Evolutionary conservation across 352 stramenopile genomes (phyloP).

Genomic region (Plasmopara viticola): DNA sequence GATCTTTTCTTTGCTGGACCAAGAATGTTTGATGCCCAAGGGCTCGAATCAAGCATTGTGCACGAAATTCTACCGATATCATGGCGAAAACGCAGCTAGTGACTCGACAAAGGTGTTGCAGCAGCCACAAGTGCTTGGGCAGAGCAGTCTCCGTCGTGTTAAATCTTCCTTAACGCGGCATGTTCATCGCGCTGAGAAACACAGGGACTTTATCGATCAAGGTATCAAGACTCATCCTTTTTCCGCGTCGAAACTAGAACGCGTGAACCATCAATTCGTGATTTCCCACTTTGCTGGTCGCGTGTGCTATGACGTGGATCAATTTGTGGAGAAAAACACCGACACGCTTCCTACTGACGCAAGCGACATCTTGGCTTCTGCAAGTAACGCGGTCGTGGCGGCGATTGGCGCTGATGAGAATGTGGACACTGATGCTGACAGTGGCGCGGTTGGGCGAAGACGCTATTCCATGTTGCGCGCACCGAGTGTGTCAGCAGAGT

Average conservation of each 20-base stretch:
- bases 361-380: conserved; percentile 41
- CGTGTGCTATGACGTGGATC: conserved; percentile 70
- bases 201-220: conserved; percentile 28
- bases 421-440: conserved; percentile 28
- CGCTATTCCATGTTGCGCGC: conserved; percentile 52
- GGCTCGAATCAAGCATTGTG: conserved; percentile 72
- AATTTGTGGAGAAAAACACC: conserved; percentile 86
- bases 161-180: conserved; percentile 70
- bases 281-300: conserved; percentile 76
- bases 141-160: conserved; percentile 47
- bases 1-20: conserved; percentile 75
- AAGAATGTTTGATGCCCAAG: conserved; percentile 82
- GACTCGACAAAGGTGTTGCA: conserved; percentile 25
- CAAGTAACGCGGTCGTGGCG: conserved; percentile 59
- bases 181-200: conserved; percentile 25
- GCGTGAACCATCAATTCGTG: conserved; percentile 77
- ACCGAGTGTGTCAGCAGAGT: conserved; percentile 86
- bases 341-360: conserved; percentile 68
- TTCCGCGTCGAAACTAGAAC: conserved; percentile 76
- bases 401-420: conserved; percentile 51
- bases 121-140: conserved; percentile 9
- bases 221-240: conserved; percentile 45
- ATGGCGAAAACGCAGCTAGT: conserved; percentile 28
- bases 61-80: conserved; percentile 79
- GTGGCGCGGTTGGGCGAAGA: conserved; percentile 15